Percentiles rank a stretch among this genome's conserved stretches.
Conservation (phyloP, 2,329 filamentous ascomycete genomes). For the Graphiopsis chlorocephala region DNA sequence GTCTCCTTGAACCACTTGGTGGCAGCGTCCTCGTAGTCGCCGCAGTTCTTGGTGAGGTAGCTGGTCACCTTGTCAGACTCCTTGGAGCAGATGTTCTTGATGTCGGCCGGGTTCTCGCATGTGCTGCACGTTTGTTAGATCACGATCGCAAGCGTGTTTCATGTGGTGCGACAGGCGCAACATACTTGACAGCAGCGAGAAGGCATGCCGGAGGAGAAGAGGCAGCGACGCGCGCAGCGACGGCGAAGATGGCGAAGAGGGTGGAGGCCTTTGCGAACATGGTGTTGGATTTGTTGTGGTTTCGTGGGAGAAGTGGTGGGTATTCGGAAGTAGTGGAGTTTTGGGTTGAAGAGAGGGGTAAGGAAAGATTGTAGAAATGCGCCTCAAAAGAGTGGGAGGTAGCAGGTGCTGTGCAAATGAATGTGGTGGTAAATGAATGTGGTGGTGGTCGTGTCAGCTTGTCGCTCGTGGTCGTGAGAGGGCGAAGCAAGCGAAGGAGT, state of each 20-base stretch:
- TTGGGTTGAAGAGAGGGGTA: not conserved
- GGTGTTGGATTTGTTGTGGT: slow-evolving; percentile 22
- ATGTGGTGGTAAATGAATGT: slow-evolving; percentile 12
- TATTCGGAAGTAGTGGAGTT: not conserved
- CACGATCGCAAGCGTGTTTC: slow-evolving; percentile 14
- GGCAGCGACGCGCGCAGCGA: slow-evolving; percentile 42
- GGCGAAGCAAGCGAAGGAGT: not conserved
- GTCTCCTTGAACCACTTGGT: slow-evolving; percentile 31
- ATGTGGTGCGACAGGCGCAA: not conserved
- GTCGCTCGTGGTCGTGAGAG: slow-evolving; percentile 7
- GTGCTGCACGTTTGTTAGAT: slow-evolving; percentile 25
- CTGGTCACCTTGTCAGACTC: slow-evolving; percentile 23
- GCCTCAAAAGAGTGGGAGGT: slow-evolving; percentile 16
- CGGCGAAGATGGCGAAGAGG: slow-evolving; percentile 44
- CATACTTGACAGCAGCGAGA: slow-evolving; percentile 51
- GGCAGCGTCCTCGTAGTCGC: slow-evolving; percentile 28
- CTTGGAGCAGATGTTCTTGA: slow-evolving; percentile 32
- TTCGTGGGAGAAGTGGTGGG: not conserved
- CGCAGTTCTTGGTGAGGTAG: slow-evolving; percentile 31
- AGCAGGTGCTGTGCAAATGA: slow-evolving; percentile 1
- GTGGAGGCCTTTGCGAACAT: slow-evolving; percentile 49
- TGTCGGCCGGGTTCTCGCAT: slow-evolving; percentile 32
- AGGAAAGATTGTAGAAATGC: not conserved
- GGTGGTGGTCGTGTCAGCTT: slow-evolving; percentile 1
- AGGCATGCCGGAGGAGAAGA: slow-evolving; percentile 51